A percentile compares a stretch with the other conserved stretches of the same genome.
Conservation (phyloP, 1,284 basidiomycete genomes). For the Austroboletus novae-zelandiae region DNA sequence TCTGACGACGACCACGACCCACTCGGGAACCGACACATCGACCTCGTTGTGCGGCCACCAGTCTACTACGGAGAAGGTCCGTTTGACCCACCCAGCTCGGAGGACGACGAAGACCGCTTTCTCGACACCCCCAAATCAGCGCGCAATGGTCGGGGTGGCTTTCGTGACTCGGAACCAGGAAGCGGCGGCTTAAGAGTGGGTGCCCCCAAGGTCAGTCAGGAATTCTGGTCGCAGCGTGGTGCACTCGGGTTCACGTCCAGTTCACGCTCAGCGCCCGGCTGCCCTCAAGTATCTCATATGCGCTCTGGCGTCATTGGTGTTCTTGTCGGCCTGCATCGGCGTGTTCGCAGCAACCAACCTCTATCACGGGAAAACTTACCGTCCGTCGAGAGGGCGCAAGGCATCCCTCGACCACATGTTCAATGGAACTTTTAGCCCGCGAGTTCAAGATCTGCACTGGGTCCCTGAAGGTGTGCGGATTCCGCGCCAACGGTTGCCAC, state of each 20-base stretch:
- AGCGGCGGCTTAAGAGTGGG: conserved; percentile 38
- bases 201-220: conserved; percentile 35
- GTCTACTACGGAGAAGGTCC: conserved; percentile 69
- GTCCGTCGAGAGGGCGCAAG: conserved; percentile 55
- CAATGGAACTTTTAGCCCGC: conserved; percentile 77
- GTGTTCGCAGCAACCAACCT: conserved; percentile 63
- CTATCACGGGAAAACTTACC: conserved; percentile 57
- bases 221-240: neutral
- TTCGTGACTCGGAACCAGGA: conserved; percentile 28
- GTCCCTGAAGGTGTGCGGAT: conserved; percentile 74
- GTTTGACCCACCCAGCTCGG: conserved; percentile 71
- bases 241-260: conserved; percentile 5
- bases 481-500: neutral
- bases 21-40: conserved; percentile 2
- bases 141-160: conserved; percentile 20
- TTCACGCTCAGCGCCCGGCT: conserved; percentile 38
- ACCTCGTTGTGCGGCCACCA: conserved; percentile 35
- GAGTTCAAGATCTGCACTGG: conserved; percentile 63
- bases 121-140: conserved; percentile 36
- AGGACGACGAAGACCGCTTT: conserved; percentile 53
- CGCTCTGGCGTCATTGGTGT: conserved; percentile 50
- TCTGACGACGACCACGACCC: conserved; percentile 12
- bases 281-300: conserved; percentile 56
- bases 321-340: conserved; percentile 61
- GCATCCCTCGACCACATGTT: conserved; percentile 87